Base-by-base conservation (phyloP, 2,329 filamentous ascomycete genomes). In the Tolypocladium cylindrosporum region DNA sequence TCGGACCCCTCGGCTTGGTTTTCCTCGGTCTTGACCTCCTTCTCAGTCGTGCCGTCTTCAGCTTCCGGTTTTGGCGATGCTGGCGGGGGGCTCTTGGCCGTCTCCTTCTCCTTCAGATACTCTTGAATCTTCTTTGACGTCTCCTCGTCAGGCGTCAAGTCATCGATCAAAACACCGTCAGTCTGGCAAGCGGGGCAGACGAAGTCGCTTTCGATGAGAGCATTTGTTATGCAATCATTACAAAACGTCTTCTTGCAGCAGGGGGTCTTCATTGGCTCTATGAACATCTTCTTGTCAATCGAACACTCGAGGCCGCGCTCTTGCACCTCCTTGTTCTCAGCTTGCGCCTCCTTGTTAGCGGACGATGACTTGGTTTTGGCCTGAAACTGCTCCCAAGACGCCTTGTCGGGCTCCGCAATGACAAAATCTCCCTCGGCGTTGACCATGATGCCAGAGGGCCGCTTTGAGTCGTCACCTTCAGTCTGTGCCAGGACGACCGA, bases 161-260 rank as follows among this genome's bases (percentile, higher is more conserved):
- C 89, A 81, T 97, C 93, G 76, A 97, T 89, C 68, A 97, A 80
- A 63, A 97, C 90, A 69, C 90, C 90, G 71, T 96, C 91, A 62
- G 88, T 89, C 75, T 90, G 85, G 79, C 94, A 99, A 66, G 87
- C 87, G 63, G 94, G 94, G 75, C 94, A 99, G 74, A 92, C 81
- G 76, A 99, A 91, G 82, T 99, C 94, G 83, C 89, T 94, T 80
- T 97, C 92, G 77, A 97, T 93, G 75, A 99, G 87, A 76, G 92
- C 90, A 84, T 96, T 96, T 73, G 94, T 95, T 77, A 99, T 97
- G 88, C 94, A 99, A 74, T 97, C 91, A 84, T 94, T 94, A 83
- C 94, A 99, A 81, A 96, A 99, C 71, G 92, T 97, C 83, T 89
- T 95, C 78, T 89, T 85, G 81, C 94, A 99, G 84, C 94, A 99